Base-by-base conservation (phyloP, 768 basidiomycete genomes). In the Strobilomyces confusus region DNA sequence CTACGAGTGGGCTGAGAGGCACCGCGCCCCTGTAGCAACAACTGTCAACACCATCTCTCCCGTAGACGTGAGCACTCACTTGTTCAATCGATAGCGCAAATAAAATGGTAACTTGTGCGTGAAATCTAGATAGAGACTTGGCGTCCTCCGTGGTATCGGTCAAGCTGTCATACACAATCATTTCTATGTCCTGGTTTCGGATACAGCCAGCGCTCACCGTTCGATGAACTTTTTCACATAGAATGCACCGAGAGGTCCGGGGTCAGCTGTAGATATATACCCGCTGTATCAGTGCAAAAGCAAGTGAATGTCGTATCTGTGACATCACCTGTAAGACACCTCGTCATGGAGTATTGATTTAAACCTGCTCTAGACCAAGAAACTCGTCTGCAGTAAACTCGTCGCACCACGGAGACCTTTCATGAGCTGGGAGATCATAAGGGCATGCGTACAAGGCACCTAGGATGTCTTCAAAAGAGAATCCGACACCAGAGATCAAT, bases 361-460 rank as follows among this genome's bases (percentile, higher is more conserved):
- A 48, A 40, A 58, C 73, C 30, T 56, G 74, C 69, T 75, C 73
- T 38, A 77, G 68, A 23, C 60, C 58, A 34, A 55, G 57, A 30
- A 76, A 58, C 55, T 77, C 75, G 29, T 43, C 32, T 32, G 23
- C n/a, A 9, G 61, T 57, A 63, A 77, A 77, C 46, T 68, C 71
- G 23, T 58, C 59, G 49, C 73, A 77, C 75, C 75, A 76, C 1
- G 75, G 72, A 30, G 75, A 71, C 19, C 43, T 47, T 25, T 64
- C 55, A 49, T 60, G 56, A 17, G 71, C 68, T 1, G 74, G 75
- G 37, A 72, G 63, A 52, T 75, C 75, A 44, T 73, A 76, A 23
- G 74, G 69, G 48, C 73, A 74, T 22, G 73, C 74, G 46, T 70
- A 75, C 44, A 77, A 63, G 47, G 73, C 72, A 23, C 76, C 76